phyloP scores from a whole-genome alignment of 345 rosid genomes.

The Reutealis trisperma region DNA sequence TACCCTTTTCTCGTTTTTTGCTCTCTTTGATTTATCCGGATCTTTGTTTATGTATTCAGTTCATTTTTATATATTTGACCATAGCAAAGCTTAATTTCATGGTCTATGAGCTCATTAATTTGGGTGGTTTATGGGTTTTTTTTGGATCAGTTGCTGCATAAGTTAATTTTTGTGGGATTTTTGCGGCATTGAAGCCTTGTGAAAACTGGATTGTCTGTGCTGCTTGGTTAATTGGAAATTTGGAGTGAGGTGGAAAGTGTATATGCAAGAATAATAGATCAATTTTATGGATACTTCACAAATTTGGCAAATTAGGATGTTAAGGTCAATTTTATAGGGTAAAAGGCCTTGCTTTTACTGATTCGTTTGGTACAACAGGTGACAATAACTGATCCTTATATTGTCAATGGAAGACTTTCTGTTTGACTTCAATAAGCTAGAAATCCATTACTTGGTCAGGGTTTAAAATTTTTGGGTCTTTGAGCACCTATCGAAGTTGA shows the following conservation, averaged over 20 bases:
- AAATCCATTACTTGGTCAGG: not conserved
- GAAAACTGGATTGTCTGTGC: not conserved
- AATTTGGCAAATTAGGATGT: not conserved
- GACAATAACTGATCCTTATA: not conserved
- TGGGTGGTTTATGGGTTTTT: not conserved
- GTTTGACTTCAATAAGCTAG: not conserved
- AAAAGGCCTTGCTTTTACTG: not conserved
- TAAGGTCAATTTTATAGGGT: not conserved
- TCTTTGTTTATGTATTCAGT: conserved; percentile 2
- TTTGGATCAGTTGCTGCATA: too few relatives aligned
- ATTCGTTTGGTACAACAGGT: not conserved
- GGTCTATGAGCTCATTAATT: not conserved
- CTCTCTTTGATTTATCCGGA: not conserved
- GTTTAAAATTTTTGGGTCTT: not conserved
- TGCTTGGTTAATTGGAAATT: not conserved
- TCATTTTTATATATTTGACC: not conserved
- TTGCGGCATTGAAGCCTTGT: too few relatives aligned
- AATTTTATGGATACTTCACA: not conserved
- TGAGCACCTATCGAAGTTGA: not conserved
- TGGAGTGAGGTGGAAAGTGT: not conserved
- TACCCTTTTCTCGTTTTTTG: conserved; percentile 21
- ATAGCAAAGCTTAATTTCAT: not conserved
- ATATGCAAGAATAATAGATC: not conserved
- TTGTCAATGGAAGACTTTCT: not conserved
- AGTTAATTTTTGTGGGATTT: too few relatives aligned